Evolutionary conservation across 2,329 filamentous ascomycete species (phyloP), one percentile per base, ranked within the genome.

Genomic region (Biscogniauxia marginata): DNA sequence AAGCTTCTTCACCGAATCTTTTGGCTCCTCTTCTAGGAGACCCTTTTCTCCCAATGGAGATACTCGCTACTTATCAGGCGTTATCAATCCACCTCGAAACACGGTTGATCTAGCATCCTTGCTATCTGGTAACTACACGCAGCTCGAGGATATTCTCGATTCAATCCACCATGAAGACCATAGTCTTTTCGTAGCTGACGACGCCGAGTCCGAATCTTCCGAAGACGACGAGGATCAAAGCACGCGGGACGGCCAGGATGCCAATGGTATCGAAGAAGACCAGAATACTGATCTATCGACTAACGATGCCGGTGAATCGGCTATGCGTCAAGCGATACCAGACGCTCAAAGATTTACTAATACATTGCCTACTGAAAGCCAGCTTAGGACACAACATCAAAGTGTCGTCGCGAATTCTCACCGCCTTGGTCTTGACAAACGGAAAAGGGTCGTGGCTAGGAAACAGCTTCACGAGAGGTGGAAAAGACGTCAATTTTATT

Each of bases 401-500:
- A 63, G 60, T 54, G 70, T 72, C 4, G 71, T 73, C 13, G 65
- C 68, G 6, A 72, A 70, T 20, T 71, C 64, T 30, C 74, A 73
- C n/a, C 72, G 69, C 7, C 61, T 71, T 39, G 71, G 68, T 1
- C 70, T 72, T 1, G 73, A 71, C 49, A 68, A 75, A 53, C 73
- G 77, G 45, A 76, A 74, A 55, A 69, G 74, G 23, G 70, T 67
- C 1, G 66, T 70, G 6, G 80, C 81, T 1, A 76, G 82, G 13
- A 76, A 74, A 43, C 78, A 79, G 61, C 76, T 91, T 34, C 80
- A 88, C 64, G 84, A 93, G 53, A 81, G 90, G 50, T 95, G 90
- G 90, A 84, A 83, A 65, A 82, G 89, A 56, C 81, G 91, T 47
- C 84, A 87, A 43, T 96, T 95, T 65, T 96, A 95, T 66, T 82